A percentile compares a stretch with the other conserved stretches of the same genome.
Conservation (phyloP, 345 rosid genomes). For the Eucalyptus cloeziana region DNA sequence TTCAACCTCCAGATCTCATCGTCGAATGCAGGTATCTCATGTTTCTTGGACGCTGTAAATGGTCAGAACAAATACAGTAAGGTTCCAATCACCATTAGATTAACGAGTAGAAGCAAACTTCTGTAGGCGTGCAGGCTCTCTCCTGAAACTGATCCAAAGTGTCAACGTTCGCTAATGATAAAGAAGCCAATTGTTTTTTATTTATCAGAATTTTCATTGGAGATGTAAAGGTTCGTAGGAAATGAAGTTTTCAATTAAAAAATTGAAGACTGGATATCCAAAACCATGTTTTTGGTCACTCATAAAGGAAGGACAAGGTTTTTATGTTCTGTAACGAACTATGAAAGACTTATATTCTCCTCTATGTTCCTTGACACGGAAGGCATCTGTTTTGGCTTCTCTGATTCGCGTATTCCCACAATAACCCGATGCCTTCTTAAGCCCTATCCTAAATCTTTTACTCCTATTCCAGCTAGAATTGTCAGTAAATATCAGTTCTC, state of each 20-base stretch:
- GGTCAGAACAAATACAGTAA: too few relatives aligned
- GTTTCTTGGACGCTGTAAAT: too few relatives aligned
- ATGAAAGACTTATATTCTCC: background rate
- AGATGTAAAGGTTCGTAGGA: background rate
- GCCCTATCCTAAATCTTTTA: background rate
- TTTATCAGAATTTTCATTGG: background rate
- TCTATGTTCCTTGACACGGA: background rate
- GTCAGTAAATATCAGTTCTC: background rate
- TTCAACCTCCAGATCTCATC: too few relatives aligned
- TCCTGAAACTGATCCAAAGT: too few relatives aligned
- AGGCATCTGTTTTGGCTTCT: background rate
- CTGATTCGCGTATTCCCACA: background rate
- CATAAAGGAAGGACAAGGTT: background rate
- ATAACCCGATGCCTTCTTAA: background rate
- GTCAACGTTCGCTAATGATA: too few relatives aligned
- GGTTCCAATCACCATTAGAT: too few relatives aligned
- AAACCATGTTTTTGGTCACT: background rate
- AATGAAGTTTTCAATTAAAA: background rate
- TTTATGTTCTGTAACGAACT: accelerated
- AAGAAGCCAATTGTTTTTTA: too few relatives aligned
- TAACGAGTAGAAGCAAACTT: accelerated
- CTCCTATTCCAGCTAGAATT: background rate
- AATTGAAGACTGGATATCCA: background rate
- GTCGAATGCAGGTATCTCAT: too few relatives aligned
- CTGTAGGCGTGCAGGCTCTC: too few relatives aligned